Base-by-base conservation (phyloP, 768 basidiomycete species). In the Mycena rosella region DNA sequence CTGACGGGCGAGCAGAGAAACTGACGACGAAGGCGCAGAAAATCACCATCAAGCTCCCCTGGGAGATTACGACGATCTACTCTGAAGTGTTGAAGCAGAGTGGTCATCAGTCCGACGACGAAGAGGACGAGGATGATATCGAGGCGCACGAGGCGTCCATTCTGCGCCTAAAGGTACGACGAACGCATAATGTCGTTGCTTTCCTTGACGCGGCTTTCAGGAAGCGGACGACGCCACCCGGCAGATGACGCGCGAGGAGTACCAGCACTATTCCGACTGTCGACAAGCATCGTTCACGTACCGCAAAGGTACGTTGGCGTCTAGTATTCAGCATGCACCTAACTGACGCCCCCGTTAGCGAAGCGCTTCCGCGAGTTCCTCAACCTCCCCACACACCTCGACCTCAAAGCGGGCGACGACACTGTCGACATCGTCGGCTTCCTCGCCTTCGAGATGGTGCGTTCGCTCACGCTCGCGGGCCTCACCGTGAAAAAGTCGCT, bases 361-460 rank as follows among this genome's bases (percentile, higher is more conserved):
- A 96, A 96, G 79, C 94, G 96, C 8, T 99, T 99, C 80, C 88
- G 94, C 45, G 96, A 98, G 74, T 98, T 98, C 75, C 86, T 98
- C 60, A 96, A 96, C 76, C 87, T 98, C 14, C 93, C 96, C 4
- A 74, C 91, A 0, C 91, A 94, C 67, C 88, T 97, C 47, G 95
- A 98, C 74, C 85, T 96, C 67, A 94, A 93, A 80, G 89, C 93
- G 32, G 94, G 93, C 78, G 96, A 98, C 78, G 96, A 98, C 78
- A 96, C 96, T 3, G 85, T 96, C 74, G 96, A 99, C 75, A 96
- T 98, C 65, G 95, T 98, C 73, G 96, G 96, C 27, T 99, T 98
- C 81, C 89, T 99, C 48, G 93, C 95, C 0, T 99, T 97, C 79
- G 96, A 99, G 78, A 96, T 97, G 91, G 96, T 98, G 32, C 91